Base-by-base conservation (phyloP, 768 basidiomycete genomes). In the Amanita phalloides region DNA sequence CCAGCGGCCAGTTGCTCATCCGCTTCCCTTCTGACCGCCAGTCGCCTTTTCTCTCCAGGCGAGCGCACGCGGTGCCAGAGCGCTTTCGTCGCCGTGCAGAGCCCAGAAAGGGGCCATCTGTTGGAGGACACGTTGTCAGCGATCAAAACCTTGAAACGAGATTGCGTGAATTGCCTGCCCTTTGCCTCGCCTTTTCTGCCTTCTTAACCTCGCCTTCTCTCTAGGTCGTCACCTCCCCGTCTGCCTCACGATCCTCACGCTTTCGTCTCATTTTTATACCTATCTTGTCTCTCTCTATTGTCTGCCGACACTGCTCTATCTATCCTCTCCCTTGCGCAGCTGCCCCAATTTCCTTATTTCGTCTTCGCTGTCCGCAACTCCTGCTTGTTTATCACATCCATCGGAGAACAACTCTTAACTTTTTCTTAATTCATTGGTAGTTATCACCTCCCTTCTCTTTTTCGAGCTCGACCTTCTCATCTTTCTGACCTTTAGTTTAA, bases 41-140 rank as follows among this genome's bases (percentile, higher is more conserved):
- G 7, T 36, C 17, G 28, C 13, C 35, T 26, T 33, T 39, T 25
- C n/a, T 47, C n/a, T 21, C 21, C 14, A 20, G 41, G 41, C 41
- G 41, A 42, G n/a, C 23, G 44, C 23, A 45, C 44, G 21, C 21
- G 44, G 28, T 14, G 17, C 45, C 25, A 30, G 30, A 46, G 20
- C 23, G 33, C 33, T 33, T 33, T 33, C 13, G 25, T 41, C 48
- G 42, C 33, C 30, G 41, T 48, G 49, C 50, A 54, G 30, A 32
- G 46, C 42, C 32, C 56, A 32, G 30, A 44, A 39, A 42, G 43
- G 44, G 57, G 58, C 57, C 71, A 71, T 69, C 74, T 71, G 71
- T 71, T 68, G 67, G 70, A 70, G 76, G 82, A 78, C 83, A 86
- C 83, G 82, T 84, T 84, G 81, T 72, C 70, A 76, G 74, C 71